Evolutionary conservation across 495 filamentous ascomycete genomes (phyloP).

Genomic region (Aspergillus funiculosus): DNA sequence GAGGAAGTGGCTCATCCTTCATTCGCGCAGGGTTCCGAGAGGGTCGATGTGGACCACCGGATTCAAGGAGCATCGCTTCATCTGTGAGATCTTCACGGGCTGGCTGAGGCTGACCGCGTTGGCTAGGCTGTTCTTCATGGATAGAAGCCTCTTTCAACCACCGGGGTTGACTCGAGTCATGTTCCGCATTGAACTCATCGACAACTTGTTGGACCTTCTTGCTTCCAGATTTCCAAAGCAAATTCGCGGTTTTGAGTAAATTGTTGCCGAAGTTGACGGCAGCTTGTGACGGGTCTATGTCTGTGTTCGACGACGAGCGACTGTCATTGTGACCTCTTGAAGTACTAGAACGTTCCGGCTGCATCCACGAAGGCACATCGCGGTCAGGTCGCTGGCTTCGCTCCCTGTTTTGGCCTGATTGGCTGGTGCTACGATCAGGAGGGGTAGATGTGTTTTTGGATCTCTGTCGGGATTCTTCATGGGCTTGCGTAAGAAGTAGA

Average conservation of each 20-base stretch:
- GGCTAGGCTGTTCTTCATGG: slow-evolving; percentile 24
- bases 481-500: slow-evolving; percentile 86
- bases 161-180: slow-evolving; percentile 78
- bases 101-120: slow-evolving; percentile 22
- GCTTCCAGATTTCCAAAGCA: slow-evolving; percentile 86
- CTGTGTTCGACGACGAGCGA: slow-evolving; percentile 53
- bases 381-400: slow-evolving; percentile 36
- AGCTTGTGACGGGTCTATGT: slow-evolving; percentile 71
- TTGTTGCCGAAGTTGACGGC: slow-evolving; percentile 78
- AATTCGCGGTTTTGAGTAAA: slow-evolving; percentile 88
- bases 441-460: slow-evolving; percentile 32
- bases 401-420: slow-evolving; percentile 30
- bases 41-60: slow-evolving; percentile 41
- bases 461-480: slow-evolving; percentile 64
- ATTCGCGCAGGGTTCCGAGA: slow-evolving; percentile 15
- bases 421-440: slow-evolving; percentile 29
- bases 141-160: slow-evolving; percentile 77
- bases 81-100: slow-evolving; percentile 57
- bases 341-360: slow-evolving; percentile 28
- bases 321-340: slow-evolving; percentile 43
- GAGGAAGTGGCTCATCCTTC: slow-evolving; percentile 22
- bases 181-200: slow-evolving; percentile 77
- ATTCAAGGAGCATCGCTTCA: slow-evolving; percentile 87
- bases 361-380: slow-evolving; percentile 36
- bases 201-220: slow-evolving; percentile 95